Base-by-base conservation (phyloP, 106 monocot genomes). In the Cymbidium sinense region DNA sequence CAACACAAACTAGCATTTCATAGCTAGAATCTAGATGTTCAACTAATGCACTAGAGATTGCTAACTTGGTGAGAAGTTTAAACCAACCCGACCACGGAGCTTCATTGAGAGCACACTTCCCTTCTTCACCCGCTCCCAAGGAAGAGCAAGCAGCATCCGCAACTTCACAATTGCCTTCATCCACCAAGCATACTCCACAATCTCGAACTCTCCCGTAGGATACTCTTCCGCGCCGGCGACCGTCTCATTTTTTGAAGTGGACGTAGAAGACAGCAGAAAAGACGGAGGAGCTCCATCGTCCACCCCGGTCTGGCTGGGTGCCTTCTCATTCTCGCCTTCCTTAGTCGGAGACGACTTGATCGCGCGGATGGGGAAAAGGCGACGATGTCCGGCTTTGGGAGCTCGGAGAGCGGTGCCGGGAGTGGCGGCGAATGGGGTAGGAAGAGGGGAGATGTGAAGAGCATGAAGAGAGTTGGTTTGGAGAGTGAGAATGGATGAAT, bases 101-200 rank as follows among this genome's bases (percentile, higher is more conserved):
- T 89, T 92, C 50, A 98, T 88, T 9, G 88, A 80, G 79, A 98
- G 98, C n/a, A 98, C 92, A 37, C 98, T 94, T 7, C 94, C 92
- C 81, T 94, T 94, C 77, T 86, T 80, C 73, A 98, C 98, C 21
- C 94, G 84, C 77, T 94, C 87, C 98, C 98, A 94, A 18, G 98
- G 98, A 20, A 90, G 76, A 10, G 94, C 94, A 31, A 99, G 50
- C 30, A 99, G 84, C 92, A 99, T 87, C 76, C 90, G 73, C 2
- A 92, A 74, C 84, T 86, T 90, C 18, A 99, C 92, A 30, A 87
- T 28, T 58, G 92, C 84, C 10, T 50, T 82, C 74, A 75, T 82
- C 94, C 94, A 92, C 88, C 79, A 79, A 10, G 77, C 86, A 31
- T 88, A 82, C 65, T 92, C 81, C 77, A 84, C 80, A 84, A 99